Base-by-base conservation (phyloP, 2,329 filamentous ascomycete species). In the Microdochium paspali region DNA sequence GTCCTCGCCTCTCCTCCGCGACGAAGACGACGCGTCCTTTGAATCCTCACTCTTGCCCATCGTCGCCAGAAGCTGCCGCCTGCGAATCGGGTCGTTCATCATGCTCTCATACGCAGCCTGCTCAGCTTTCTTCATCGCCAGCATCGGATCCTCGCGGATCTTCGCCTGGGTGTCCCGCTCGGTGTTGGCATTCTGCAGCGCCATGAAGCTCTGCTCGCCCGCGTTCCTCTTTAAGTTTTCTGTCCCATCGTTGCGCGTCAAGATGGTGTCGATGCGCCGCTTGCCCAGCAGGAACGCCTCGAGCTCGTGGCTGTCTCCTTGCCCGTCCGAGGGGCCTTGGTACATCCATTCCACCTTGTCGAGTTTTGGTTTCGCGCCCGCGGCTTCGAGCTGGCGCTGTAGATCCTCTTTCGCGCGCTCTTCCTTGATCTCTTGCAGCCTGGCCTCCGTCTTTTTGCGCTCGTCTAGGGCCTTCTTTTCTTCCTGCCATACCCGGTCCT, bases 271-370 rank as follows among this genome's bases (percentile, higher is more conserved):
- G 62, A 98, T 91, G 49, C 90, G 79, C 49, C 93, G 78, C 72
- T 96, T 97, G 46, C 93, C 93, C 13, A 98, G 74, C 1, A 98
- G 69, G 63, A 95, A 98, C 3, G 87, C 89, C 61, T 98, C 93
- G 69, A 88, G 90, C 67, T 97, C 93, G 64, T 96, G 91, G 4
- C 78, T 80, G 32, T 80, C 87, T 25, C 85, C 85, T 59, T 87
- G 84, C 30, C 88, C 87, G 58, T 79, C 74, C 45, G 84, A 85
- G 7, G 93, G 90, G 1, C 91, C 91, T 57, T 85, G 82, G 67
- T 98, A 98, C 89, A 98, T 96, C 88, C 93, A 98, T 59, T 97
- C 93, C 24, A 98, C 91, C 30, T 90, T 82, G 57, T 91, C 84
- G 25, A 85, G 70, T 46, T 85, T 78, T 61, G 89, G 90, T 58